Evolutionary conservation across 768 basidiomycete species (phyloP).

Genomic region (Kwoniella pini): DNA sequence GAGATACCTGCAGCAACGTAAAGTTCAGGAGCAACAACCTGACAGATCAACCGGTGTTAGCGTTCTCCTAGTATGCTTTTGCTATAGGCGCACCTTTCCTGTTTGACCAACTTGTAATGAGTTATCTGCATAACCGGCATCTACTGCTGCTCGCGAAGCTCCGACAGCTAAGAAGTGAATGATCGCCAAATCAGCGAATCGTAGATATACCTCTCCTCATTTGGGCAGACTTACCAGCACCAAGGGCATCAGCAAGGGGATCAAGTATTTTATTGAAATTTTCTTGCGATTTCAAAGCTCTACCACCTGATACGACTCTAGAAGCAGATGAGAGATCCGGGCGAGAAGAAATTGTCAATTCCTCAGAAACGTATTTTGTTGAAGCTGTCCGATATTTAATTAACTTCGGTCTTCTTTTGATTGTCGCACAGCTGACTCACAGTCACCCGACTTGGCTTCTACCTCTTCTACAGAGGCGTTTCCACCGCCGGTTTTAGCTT

Average conservation of each 20-base stretch:
- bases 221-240: conserved; percentile 60
- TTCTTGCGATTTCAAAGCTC: conserved; percentile 90
- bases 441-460: conserved; percentile 59
- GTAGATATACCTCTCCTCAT: neutral
- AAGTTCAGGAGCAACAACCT: conserved; percentile 89
- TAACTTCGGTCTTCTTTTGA: neutral
- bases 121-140: conserved; percentile 97
- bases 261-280: conserved; percentile 84
- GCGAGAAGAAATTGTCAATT: conserved; percentile 82
- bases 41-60: neutral
- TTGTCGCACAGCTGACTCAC: conserved; percentile 27
- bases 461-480: conserved; percentile 62
- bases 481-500: conserved; percentile 61
- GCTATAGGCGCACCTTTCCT: conserved; percentile 63
- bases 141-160: conserved; percentile 96
- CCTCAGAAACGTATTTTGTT: conserved; percentile 57
- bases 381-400: conserved; percentile 34
- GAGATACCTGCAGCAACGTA: conserved; percentile 97
- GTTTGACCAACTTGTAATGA: conserved; percentile 99
- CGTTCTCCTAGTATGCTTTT: neutral
- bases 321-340: conserved; percentile 86
- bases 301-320: conserved; percentile 89
- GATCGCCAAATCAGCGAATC: neutral
- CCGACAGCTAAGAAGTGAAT: conserved; percentile 67
- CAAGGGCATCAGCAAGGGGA: conserved; percentile 88